These are phyloP conservation scores for Porphyra umbilicalis DNA, from an alignment of 31 red algal genomes.

Conservation along the genomic window DNA sequence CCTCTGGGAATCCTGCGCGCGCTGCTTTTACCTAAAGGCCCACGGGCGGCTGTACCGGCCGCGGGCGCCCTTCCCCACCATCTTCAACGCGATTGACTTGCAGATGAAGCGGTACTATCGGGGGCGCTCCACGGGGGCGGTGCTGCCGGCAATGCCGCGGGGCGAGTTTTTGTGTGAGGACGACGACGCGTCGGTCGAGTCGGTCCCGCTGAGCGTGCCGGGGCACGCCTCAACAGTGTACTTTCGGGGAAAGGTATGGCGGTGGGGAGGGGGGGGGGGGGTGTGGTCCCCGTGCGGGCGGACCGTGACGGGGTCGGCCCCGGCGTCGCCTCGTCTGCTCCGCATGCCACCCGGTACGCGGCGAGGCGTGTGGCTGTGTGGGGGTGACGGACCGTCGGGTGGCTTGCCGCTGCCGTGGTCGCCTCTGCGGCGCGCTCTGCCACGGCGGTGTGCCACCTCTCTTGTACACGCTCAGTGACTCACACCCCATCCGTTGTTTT, in stretches of 20 bases:
- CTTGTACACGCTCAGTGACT: neutral
- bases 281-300: neutral
- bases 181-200: constrained; percentile 48
- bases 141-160: constrained; percentile 43
- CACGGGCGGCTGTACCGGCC: constrained; percentile 39
- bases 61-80: constrained; percentile 53
- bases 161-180: constrained; percentile 62
- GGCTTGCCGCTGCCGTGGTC: neutral
- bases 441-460: neutral
- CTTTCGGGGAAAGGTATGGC: constrained; percentile 52
- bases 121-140: constrained; percentile 28
- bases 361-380: neutral
- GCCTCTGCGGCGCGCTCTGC: neutral
- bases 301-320: neutral
- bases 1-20: constrained; percentile 63
- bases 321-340: too few species aligned
- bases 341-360: too few species aligned
- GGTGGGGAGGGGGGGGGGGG: neutral
- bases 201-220: constrained; percentile 21
- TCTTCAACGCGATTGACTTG: constrained; percentile 59
- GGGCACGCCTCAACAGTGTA: constrained; percentile 20
- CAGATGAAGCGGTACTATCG: constrained; percentile 66
- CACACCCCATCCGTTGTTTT: too few species aligned
- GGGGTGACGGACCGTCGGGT: neutral
- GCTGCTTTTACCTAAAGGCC: constrained; percentile 78